phyloP scores from a whole-genome alignment of 2,329 filamentous ascomycete genomes.

The Bertia moriformis region DNA sequence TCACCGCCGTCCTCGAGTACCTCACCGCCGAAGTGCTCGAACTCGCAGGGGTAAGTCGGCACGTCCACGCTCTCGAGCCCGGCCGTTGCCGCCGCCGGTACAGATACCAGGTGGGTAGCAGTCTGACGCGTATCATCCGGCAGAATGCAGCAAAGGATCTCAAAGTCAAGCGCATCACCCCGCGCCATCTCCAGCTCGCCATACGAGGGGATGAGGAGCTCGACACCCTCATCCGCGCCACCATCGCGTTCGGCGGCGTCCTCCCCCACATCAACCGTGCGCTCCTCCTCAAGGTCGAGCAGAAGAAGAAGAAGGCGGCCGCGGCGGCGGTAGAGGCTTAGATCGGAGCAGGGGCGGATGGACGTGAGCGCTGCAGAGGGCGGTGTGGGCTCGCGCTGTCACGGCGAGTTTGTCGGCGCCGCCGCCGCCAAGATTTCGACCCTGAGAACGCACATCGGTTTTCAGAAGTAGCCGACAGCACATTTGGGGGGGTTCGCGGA shows the following conservation, averaged over 20 bases:
- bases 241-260: conserved; percentile 96
- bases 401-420: no score
- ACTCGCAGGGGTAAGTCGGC: conserved; percentile 64
- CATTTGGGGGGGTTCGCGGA: no score
- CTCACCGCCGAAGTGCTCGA: conserved; percentile 95
- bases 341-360: no score
- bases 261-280: conserved; percentile 98
- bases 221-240: conserved; percentile 91
- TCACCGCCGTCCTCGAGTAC: conserved; percentile 95
- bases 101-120: conserved; percentile 5
- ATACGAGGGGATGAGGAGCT: conserved; percentile 98
- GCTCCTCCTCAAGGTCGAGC: conserved; percentile 84
- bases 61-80: conserved; percentile 1
- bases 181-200: conserved; percentile 90
- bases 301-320: conserved; percentile 78
- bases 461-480: no score
- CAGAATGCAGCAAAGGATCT: conserved; percentile 96
- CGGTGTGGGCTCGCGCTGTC: no score
- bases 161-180: conserved; percentile 99
- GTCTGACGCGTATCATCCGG: conserved; percentile 30
- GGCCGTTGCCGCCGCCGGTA: not conserved
- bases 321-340: conserved; percentile 19
- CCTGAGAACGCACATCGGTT: no score
- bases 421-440: no score
- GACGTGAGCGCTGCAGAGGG: no score